Base-by-base conservation (phyloP, 768 basidiomycete genomes). In the Lanmaoa pseudosensibilis region DNA sequence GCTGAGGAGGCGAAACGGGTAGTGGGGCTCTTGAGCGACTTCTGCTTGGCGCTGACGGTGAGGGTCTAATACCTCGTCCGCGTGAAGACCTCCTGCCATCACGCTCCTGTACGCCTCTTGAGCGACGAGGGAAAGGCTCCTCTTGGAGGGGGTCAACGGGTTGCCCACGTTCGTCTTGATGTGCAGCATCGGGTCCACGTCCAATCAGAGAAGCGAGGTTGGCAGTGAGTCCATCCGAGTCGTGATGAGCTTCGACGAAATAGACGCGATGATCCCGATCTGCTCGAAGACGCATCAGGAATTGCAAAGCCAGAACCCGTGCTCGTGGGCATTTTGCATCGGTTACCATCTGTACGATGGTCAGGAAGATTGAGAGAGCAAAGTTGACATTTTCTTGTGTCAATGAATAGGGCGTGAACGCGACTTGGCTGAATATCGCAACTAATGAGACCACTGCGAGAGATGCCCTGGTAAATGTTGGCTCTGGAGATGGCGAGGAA, bases 231-330 rank as follows among this genome's bases (percentile, higher is more conserved):
- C 83, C 82, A 50, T 88, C 79, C 2, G 77, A 73, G 59, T 89
- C 87, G 59, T 79, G 78, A 19, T 73, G 75, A 16, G 71, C 72
- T 43, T 79, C 74, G 19, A 82, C 78, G 54, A 88, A 87, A 69
- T 87, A 97, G 39, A 98, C 65, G 12, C 87, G 80, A 66, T 99
- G 96, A 62, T 94, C 90, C 1, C 91, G 84, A 67, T 97, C 95
- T 1, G 90, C 94, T 53, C 96, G 81, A 19, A 98, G 76, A 15
- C 92, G 85, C 77, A 94, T 85, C 60, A 97, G 69, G 77, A 96
- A 97, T 67, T 94, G 92, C 19, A 98, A 75, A 5, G 88, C 79
- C 13, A 84, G 76, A 18, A 98, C 68, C 23, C 92, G 78, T 0
- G 88, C 87, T 39, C 82, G 77, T 0, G 83, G 63, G 10, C 84